Evolutionary conservation across 176 grass and related monocot genomes (phyloP).

Genomic region (Metroxylon sagu): DNA sequence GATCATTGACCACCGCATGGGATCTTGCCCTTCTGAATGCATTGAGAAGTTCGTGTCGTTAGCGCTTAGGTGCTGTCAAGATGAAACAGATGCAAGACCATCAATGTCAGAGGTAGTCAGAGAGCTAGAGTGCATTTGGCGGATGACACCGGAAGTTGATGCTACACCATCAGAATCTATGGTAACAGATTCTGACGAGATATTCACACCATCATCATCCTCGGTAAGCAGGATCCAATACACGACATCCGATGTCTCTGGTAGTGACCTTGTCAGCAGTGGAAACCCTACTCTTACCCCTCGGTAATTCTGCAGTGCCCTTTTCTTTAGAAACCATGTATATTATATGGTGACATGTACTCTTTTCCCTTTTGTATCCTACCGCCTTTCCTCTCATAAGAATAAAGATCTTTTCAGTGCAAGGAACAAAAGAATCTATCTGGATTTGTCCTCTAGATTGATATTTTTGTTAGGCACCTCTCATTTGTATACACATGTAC

Average conservation of each 20-base stretch:
- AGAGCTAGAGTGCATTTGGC: conserved; percentile 59
- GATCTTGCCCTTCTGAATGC: conserved; percentile 37
- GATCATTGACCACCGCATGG: conserved; percentile 51
- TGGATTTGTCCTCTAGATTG: no score
- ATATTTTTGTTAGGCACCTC: no score
- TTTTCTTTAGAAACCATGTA: no score
- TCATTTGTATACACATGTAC: no score
- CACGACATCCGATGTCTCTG: conserved; percentile 25
- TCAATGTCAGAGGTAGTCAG: conserved; percentile 70
- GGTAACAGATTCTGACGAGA: conserved; percentile 6
- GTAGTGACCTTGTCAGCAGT: conserved; percentile 24
- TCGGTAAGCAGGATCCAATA: conserved; percentile 18
- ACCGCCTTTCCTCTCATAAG: no score
- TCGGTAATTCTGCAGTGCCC: no score
- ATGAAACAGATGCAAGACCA: conserved; percentile 64
- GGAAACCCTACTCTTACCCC: not conserved
- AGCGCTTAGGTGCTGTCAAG: conserved; percentile 61
- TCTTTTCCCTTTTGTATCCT: no score
- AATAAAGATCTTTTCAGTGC: no score
- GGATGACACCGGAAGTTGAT: conserved; percentile 39
- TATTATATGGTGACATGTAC: no score
- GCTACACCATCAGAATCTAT: not conserved
- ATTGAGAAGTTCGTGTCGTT: conserved; percentile 41
- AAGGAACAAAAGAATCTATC: no score
- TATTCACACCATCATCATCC: conserved; percentile 12